phyloP scores from a whole-genome alignment of 768 basidiomycete genomes.

The Collybia nuda region DNA sequence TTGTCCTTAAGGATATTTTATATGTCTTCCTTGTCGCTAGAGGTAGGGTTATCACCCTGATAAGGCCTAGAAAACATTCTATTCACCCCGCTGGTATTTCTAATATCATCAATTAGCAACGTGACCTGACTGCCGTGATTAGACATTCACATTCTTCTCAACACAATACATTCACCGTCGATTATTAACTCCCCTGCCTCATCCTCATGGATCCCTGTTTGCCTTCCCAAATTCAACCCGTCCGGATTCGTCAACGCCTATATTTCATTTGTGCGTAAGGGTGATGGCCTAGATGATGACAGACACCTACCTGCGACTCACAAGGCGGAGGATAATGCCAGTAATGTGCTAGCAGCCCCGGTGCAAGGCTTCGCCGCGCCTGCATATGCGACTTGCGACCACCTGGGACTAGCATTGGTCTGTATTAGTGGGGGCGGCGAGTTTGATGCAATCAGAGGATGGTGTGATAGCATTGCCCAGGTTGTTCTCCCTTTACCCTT shows the following conservation, averaged over 20 bases:
- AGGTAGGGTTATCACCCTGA: conserved; percentile 79
- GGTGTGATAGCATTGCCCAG: conserved; percentile 68
- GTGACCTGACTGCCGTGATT: background rate
- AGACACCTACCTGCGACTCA: conserved; percentile 7
- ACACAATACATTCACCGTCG: conserved; percentile 84
- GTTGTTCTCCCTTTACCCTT: conserved; percentile 31
- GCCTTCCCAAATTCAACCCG: conserved; percentile 92
- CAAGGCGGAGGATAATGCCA: background rate
- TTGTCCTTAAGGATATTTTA: conserved; percentile 63
- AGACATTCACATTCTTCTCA: conserved; percentile 93
- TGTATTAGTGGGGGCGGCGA: conserved; percentile 83
- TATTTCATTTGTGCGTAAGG: conserved; percentile 65
- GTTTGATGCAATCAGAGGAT: conserved; percentile 78
- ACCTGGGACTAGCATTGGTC: conserved; percentile 61
- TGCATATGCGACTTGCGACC: conserved; percentile 6
- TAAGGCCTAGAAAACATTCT: conserved; percentile 89
- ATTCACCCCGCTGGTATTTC: conserved; percentile 86
- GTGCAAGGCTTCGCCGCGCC: conserved; percentile 5
- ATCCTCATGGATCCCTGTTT: conserved; percentile 93
- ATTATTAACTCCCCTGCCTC: conserved; percentile 74
- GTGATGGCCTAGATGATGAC: conserved; percentile 22
- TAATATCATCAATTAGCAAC: background rate
- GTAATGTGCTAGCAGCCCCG: conserved; percentile 5
- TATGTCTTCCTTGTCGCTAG: conserved; percentile 87
- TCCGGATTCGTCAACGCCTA: conserved; percentile 91